phyloP scores from a whole-genome alignment of 371 early-diverging fungal species.

The Blakeslea trispora region DNA sequence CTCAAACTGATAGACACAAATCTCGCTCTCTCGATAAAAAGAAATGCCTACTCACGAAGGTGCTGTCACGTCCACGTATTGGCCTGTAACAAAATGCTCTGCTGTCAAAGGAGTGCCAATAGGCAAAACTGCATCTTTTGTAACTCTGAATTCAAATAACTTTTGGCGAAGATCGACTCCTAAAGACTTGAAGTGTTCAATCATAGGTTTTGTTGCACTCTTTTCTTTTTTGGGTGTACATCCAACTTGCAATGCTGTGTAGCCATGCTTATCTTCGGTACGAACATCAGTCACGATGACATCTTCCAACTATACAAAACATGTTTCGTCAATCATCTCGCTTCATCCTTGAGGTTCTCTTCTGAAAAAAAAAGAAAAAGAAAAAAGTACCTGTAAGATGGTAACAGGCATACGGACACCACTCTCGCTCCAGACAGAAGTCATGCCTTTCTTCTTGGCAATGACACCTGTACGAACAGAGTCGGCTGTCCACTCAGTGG shows the following conservation, averaged over 20 bases:
- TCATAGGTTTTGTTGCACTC: conserved; percentile 66
- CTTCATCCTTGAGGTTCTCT: not conserved
- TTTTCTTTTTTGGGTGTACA: conserved; percentile 66
- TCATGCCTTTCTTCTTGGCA: conserved; percentile 94
- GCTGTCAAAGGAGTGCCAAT: conserved; percentile 78
- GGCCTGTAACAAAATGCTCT: conserved; percentile 92
- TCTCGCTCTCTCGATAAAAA: too few relatives aligned
- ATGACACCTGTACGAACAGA: conserved; percentile 79
- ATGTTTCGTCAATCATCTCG: not conserved
- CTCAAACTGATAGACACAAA: too few relatives aligned
- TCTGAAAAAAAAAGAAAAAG: too few relatives aligned
- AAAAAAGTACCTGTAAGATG: conserved; percentile 75
- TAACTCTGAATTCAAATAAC: conserved; percentile 82
- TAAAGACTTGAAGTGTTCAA: conserved; percentile 75
- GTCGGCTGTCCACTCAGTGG: conserved; percentile 41
- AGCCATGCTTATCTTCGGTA: conserved; percentile 64
- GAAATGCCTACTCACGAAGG: conserved; percentile 74
- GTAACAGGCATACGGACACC: conserved; percentile 93
- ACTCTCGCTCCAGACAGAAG: conserved; percentile 91
- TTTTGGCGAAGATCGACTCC: conserved; percentile 77
- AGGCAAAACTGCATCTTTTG: conserved; percentile 85
- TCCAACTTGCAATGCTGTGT: conserved; percentile 80
- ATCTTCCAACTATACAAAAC: conserved; percentile 70
- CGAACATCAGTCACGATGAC: conserved; percentile 73
- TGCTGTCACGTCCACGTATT: conserved; percentile 90